These are phyloP conservation scores for Rhipidocladum racemiflorum DNA, from an alignment of 176 grass and related monocot species.

Conservation along the genomic window DNA sequence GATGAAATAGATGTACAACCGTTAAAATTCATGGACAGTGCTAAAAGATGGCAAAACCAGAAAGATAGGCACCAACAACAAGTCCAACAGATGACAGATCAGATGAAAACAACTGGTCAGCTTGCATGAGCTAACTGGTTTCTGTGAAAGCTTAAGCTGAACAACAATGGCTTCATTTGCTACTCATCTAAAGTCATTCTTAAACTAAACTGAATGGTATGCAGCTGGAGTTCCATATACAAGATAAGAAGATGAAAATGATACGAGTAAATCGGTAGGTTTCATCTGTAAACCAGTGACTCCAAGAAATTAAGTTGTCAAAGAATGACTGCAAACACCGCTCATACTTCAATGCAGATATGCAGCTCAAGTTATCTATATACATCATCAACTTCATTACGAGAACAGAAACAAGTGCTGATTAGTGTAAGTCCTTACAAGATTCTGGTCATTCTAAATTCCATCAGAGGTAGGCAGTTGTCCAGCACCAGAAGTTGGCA, in stretches of 20 bases:
- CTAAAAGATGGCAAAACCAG: neutral
- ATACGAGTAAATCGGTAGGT: neutral
- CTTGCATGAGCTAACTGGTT: conserved; percentile 14
- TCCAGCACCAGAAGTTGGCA: conserved; percentile 34
- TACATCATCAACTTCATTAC: neutral
- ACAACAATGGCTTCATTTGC: neutral
- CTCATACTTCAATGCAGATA: neutral
- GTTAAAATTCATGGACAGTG: neutral
- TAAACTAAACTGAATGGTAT: neutral
- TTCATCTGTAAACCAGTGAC: neutral
- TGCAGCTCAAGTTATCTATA: conserved; percentile 4
- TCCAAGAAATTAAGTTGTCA: conserved; percentile 15
- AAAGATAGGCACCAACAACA: neutral
- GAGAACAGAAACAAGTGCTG: conserved; percentile 8
- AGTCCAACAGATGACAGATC: neutral
- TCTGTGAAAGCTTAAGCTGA: conserved; percentile 12
- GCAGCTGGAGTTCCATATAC: conserved; percentile 2
- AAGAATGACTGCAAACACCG: neutral
- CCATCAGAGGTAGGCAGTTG: conserved; percentile 27
- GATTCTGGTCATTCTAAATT: conserved; percentile 35
- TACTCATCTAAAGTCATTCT: neutral
- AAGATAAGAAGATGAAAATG: neutral
- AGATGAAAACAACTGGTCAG: conserved; percentile 33
- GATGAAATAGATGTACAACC: neutral
- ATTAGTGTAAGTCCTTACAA: conserved; percentile 18